phyloP scores from a whole-genome alignment of 305 asterid species.

The Rubia balearica region DNA sequence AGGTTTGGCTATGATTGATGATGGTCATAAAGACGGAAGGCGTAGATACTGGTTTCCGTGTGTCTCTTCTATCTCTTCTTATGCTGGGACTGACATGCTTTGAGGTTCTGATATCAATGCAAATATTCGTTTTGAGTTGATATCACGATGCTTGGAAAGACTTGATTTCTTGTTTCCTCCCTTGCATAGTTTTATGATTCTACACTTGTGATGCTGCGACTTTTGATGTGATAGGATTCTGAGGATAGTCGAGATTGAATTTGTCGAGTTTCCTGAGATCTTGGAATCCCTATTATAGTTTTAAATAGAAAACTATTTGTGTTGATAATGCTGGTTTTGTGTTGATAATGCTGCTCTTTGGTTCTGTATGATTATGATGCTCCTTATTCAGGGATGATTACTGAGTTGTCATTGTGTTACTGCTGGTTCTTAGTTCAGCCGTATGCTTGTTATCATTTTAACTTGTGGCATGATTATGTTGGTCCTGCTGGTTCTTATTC shows the following conservation, averaged over 20 bases:
- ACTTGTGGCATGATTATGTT: too few species aligned
- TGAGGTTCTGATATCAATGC: conserved; percentile 20
- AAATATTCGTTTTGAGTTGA: neutral
- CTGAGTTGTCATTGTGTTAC: too few species aligned
- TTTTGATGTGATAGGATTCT: neutral
- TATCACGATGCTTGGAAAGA: neutral
- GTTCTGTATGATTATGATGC: too few species aligned
- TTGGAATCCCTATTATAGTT: neutral
- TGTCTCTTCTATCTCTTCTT: conserved; percentile 66
- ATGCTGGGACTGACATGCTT: conserved; percentile 37
- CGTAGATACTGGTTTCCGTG: conserved; percentile 95
- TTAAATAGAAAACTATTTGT: neutral
- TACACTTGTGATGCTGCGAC: neutral
- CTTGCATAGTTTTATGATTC: neutral
- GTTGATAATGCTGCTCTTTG: too few species aligned
- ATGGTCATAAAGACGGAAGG: conserved; percentile 72
- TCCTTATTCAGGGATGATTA: too few species aligned
- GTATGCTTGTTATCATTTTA: too few species aligned
- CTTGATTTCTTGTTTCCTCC: neutral
- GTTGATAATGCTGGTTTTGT: too few species aligned
- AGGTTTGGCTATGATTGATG: conserved; percentile 94
- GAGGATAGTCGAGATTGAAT: neutral
- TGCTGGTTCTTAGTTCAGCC: too few species aligned
- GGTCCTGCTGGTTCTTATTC: too few species aligned
- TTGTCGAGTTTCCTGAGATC: neutral